Evolutionary conservation across 2,329 filamentous ascomycete genomes (phyloP), one percentile per base, ranked within the genome.

Genomic region (Microsporum audouinii): DNA sequence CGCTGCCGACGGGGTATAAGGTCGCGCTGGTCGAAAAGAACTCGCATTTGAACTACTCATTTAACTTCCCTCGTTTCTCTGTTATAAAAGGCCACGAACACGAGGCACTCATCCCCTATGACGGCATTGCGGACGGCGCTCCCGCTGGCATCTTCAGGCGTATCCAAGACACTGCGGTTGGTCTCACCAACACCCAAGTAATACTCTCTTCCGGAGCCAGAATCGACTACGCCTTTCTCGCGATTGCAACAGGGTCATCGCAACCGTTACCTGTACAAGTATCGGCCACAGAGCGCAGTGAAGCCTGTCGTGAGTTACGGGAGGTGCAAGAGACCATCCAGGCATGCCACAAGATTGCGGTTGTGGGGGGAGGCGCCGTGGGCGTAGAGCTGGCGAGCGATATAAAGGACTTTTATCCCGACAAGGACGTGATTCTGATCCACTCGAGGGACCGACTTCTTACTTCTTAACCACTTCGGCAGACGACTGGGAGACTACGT

Each of bases 341-440:
- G 1, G 75, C 80, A 5, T 79, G 79, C 0, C 72, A 79, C 59
- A 75, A 68, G 33, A 78, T 81, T 62, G 76, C 79, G 5, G 72
- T 57, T 63, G 38, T 63, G 64, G 57, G 63, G 4, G 49, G 49
- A 1, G 61, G 87, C 57, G 89, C 88, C 5, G 88, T 91, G 0
- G 89, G 89, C 6, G 85, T 91, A 60, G 88, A 92, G 71, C 90
- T 92, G 80, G 88, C 89, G 0, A 84, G 87, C 1, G 88, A 94
- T 74, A 77, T 91, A 60, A 91, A 91, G 73, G 71, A 82, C 53
- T 76, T 84, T 29, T 80, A 86, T 63, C 88, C 89, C 0, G 68
- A 80, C 8, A 76, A 84, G 60, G 80, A 81, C 45, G 85, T 92
- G n/a, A 88, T 84, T 0, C 80, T 94, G 1, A 82, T 89, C 3